phyloP scores from a whole-genome alignment of 169 alveolate species.

The Ichthyophthirius multifiliis region DNA sequence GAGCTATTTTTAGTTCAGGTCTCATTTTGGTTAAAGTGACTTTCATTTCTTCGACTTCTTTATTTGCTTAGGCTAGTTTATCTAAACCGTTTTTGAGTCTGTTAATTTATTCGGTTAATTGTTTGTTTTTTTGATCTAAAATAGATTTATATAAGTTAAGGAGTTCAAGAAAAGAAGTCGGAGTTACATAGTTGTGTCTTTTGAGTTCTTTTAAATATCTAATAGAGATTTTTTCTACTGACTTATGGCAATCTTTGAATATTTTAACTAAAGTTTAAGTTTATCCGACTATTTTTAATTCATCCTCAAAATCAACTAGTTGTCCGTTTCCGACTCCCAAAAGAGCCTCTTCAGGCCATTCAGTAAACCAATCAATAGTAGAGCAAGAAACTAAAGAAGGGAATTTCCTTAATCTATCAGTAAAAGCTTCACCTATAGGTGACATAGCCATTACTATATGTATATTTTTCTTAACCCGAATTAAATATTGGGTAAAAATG shows the following conservation, averaged over 20 bases:
- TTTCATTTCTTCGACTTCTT: constrained; percentile 74
- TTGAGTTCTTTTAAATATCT: constrained; percentile 80
- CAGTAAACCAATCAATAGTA: constrained; percentile 95
- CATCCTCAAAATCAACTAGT: constrained; percentile 76
- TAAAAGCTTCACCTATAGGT: constrained; percentile 92
- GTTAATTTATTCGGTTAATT: constrained; percentile 61
- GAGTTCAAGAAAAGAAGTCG: constrained; percentile 82
- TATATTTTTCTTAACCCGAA: constrained; percentile 89
- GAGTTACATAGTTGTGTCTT: constrained; percentile 82
- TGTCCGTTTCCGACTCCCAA: constrained; percentile 89
- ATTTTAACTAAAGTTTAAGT: constrained; percentile 74
- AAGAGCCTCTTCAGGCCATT: constrained; percentile 96
- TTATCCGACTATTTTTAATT: constrained; percentile 50
- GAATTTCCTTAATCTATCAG: constrained; percentile 91
- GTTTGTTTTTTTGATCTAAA: constrained; percentile 64
- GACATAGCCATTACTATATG: constrained; percentile 81
- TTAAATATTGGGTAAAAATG: constrained; percentile 88
- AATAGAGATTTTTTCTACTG: constrained; percentile 87
- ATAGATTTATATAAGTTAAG: constrained; percentile 69
- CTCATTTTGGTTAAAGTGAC: constrained; percentile 72
- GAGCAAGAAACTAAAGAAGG: constrained; percentile 94
- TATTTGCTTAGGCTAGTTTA: constrained; percentile 77
- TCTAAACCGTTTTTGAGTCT: constrained; percentile 84
- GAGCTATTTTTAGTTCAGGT: constrained; percentile 76
- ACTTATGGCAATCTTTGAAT: constrained; percentile 89